These are phyloP conservation scores for Lotus japonicus DNA, from an alignment of 306 rosid genomes.

Conservation along the genomic window DNA sequence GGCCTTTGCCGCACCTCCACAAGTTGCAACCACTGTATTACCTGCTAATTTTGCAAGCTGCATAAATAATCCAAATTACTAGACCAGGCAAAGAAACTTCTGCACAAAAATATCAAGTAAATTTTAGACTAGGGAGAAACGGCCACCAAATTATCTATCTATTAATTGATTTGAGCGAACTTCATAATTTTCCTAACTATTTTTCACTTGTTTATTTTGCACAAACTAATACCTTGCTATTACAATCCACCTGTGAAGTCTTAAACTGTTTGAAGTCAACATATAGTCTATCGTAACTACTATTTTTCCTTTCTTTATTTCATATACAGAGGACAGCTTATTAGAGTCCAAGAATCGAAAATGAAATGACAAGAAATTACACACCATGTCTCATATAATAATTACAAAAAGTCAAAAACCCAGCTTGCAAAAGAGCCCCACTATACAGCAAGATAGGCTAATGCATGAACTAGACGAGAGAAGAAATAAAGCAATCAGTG, in stretches of 20 bases:
- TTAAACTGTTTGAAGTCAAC: background rate
- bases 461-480: too few species aligned
- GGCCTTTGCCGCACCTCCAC: slow-evolving; percentile 85
- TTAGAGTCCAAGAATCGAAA: background rate
- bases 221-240: background rate
- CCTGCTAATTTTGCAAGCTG: slow-evolving; percentile 95
- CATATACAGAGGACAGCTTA: slow-evolving; percentile 1
- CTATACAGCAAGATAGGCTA: too few species aligned
- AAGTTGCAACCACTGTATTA: slow-evolving; percentile 87
- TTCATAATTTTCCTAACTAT: background rate
- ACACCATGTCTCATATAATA: background rate
- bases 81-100: background rate
- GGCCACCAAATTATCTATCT: background rate
- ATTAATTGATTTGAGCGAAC: background rate
- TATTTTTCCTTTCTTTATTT: background rate
- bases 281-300: background rate
- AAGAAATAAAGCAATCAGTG: too few species aligned
- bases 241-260: background rate
- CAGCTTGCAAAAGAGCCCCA: background rate
- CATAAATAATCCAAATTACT: slow-evolving; percentile 21
- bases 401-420: background rate
- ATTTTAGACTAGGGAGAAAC: background rate
- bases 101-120: background rate
- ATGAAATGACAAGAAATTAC: slow-evolving; percentile 2
- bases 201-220: background rate